Evolutionary conservation across 2,329 filamentous ascomycete genomes (phyloP), one percentile per base, ranked within the genome.

Genomic region (Fusarium keratoplasticum): DNA sequence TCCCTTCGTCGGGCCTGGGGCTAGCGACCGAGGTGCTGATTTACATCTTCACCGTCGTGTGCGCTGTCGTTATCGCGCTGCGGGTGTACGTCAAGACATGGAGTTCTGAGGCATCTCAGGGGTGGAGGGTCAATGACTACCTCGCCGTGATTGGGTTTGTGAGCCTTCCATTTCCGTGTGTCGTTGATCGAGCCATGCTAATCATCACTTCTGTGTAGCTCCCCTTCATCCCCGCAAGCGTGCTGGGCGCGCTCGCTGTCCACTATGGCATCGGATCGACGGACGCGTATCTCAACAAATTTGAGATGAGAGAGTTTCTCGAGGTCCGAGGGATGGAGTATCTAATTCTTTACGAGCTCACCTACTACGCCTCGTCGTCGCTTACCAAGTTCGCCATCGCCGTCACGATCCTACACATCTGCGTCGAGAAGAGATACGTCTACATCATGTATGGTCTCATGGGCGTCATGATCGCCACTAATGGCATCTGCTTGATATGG

Each of bases 341-440:
- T 20, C 35, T 70, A 0, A 54, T 73, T 0, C 50, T 61, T 5
- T 73, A 70, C 55, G 71, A 73, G 16, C 61, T 73, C 27, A 70
- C 64, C 2, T 73, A 73, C 38, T 73, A 70, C 33, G 50, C 40
- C 3, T 44, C 69, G 1, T 73, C 69, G 0, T 67, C 71, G 0
- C 29, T 73, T 4, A 72, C 71, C 14, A 73, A 73, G 29, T 70
- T 72, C 7, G 67, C 71, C 3, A 73, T 73, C 42, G 69, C 69
- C 8, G 61, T 69, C 4, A 73, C 64, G 38, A 72, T 73, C 5
- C 29, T 73, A 16, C 70, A 73, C 10, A 72, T 73, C 5, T 73
- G 69, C 33, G 62, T 72, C 2, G 47, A 69, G 14, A 69, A 44
- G n/a, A 61, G 61, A 8, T 73, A 73, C 4, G 64, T 72, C 2